Base-by-base conservation (phyloP, 192 early-diverging fungal genomes). In the Kickxella alabastrina region DNA sequence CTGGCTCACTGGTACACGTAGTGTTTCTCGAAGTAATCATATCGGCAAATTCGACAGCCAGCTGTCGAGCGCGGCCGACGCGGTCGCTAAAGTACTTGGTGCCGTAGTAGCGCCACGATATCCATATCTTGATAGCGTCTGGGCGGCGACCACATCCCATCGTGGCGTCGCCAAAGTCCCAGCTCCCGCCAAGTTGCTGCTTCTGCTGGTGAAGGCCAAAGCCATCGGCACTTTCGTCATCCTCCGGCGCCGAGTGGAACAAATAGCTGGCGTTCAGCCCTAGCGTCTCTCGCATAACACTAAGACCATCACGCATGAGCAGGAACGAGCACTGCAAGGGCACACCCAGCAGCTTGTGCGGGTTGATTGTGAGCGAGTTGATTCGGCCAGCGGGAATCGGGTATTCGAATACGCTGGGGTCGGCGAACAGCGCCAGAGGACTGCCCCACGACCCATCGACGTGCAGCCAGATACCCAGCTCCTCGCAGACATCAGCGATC, bases 381-480 rank as follows among this genome's bases (percentile, higher is more conserved):
- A 62, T 36, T 0, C 27, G 27, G 71, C 79, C 81, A 15, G 39
- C 31, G n/a, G 39, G 49, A 4, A 59, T 36, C 19, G 13, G 22
- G 49, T 51, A 66, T 35, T 14, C 17, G n/a, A 43, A 44, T 1
- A 19, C 6, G 58, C 77, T 73, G 36, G 61, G 52, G 6, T 68
- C 55, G 2, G 75, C 70, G 4, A 85, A 86, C 65, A 91, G 85
- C 6, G 82, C 57, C 2, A 79, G 68, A 10, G 80, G 81, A 13
- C 87, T 87, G 44, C 89, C 89, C 84, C 85, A 92, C 25, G 84
- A 85, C 8, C 80, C 90, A 47, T 92, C 90, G 9, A 89, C 72
- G 48, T 92, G 89, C 31, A 90, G 58, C 85, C 88, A 89, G 44
- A 85, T 70, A 17, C 70, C 69, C 51, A 78, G 82, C 25, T 79